These are phyloP conservation scores for Boletus holoroseus DNA, from an alignment of 1,284 basidiomycete genomes.

Conservation along the genomic window DNA sequence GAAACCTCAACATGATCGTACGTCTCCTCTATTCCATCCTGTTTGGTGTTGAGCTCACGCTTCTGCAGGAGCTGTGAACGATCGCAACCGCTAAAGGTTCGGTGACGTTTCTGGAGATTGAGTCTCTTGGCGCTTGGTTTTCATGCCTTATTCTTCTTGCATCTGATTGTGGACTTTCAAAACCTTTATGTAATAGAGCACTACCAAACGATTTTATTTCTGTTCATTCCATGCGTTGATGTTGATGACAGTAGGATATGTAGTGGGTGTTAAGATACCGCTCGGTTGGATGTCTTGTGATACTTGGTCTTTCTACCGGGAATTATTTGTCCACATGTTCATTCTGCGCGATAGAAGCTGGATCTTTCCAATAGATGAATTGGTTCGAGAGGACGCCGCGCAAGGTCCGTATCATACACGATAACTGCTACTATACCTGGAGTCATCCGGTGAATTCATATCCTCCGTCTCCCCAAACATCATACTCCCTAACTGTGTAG, in stretches of 20 bases:
- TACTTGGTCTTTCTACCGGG: background rate
- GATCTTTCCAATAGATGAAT: background rate
- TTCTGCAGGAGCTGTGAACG: constrained; percentile 30
- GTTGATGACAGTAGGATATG: constrained; percentile 9
- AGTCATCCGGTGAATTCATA: background rate
- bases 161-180: constrained; percentile 20
- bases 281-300: background rate
- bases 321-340: background rate
- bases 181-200: constrained; percentile 18
- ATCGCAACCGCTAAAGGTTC: background rate
- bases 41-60: background rate
- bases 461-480: background rate
- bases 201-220: background rate
- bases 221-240: constrained; percentile 1
- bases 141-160: constrained; percentile 9
- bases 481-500: no score
- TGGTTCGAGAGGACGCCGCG: background rate
- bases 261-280: background rate
- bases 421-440: no score
- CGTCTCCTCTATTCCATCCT: constrained; percentile 24
- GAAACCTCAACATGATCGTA: constrained; percentile 67
- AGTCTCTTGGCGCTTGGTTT: constrained; percentile 5
- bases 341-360: background rate
- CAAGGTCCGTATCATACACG: background rate
- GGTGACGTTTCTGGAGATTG: constrained; percentile 2